Percentiles rank a stretch among this genome's conserved stretches.
phyloP scores from a whole-genome alignment of 2,329 filamentous ascomycete genomes.

The Myriosclerotinia curreyana region DNA sequence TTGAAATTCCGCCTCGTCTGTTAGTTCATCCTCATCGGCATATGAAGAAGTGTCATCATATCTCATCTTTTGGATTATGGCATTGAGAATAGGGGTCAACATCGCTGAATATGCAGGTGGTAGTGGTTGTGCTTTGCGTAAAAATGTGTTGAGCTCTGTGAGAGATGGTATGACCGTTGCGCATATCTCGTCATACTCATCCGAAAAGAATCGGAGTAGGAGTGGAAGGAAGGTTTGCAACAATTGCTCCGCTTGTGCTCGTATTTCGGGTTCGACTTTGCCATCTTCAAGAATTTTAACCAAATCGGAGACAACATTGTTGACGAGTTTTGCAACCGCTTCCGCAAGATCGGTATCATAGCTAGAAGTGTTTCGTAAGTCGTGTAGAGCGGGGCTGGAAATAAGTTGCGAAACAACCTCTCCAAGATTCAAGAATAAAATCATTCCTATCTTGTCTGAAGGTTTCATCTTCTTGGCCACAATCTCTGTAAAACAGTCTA shows the following conservation, averaged over 20 bases:
- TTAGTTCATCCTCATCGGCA: slow-evolving; percentile 92
- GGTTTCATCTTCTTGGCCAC: slow-evolving; percentile 98
- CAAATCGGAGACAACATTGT: slow-evolving; percentile 82
- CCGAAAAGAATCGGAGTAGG: slow-evolving; percentile 89
- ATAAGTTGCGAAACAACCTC: slow-evolving; percentile 84
- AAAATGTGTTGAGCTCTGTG: slow-evolving; percentile 85
- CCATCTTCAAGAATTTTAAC: slow-evolving; percentile 77
- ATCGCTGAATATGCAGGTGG: slow-evolving; percentile 74
- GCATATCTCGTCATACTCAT: slow-evolving; percentile 98
- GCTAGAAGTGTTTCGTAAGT: slow-evolving; percentile 73
- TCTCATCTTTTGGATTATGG: slow-evolving; percentile 93
- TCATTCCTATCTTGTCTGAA: slow-evolving; percentile 89
- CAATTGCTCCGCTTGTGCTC: slow-evolving; percentile 73
- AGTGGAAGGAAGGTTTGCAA: slow-evolving; percentile 82
- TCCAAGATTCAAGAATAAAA: slow-evolving; percentile 82
- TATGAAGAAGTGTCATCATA: slow-evolving; percentile 93
- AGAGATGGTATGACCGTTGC: slow-evolving; percentile 91
- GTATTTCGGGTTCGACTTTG: slow-evolving; percentile 59
- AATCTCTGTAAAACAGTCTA: slow-evolving; percentile 93
- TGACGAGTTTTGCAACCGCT: slow-evolving; percentile 91
- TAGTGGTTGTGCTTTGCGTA: slow-evolving; percentile 76
- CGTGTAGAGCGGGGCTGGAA: slow-evolving; percentile 73
- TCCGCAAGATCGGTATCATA: slow-evolving; percentile 97
- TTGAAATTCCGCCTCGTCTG: slow-evolving; percentile 95
- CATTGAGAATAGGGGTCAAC: slow-evolving; percentile 83